A percentile compares a stretch with the other conserved stretches of the same genome.
These are phyloP conservation scores for Penicillium sp. DNA, from an alignment of 2,329 filamentous ascomycete species.

Conservation along the genomic window DNA sequence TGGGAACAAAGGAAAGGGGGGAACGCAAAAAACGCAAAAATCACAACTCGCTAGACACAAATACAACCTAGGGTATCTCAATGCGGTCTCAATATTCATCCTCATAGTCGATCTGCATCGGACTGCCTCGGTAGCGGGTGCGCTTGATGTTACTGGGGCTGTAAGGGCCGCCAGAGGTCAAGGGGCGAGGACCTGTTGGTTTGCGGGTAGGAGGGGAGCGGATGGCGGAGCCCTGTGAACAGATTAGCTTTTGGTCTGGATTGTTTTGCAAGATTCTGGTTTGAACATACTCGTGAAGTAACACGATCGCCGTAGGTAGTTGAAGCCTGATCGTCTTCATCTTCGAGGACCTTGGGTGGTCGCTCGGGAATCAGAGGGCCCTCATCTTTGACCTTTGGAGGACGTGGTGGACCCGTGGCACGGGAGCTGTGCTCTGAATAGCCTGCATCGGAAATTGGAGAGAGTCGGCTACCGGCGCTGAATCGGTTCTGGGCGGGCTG, in stretches of 20 bases:
- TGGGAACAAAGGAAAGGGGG: not conserved
- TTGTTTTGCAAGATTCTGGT: not conserved
- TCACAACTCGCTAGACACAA: slow-evolving; percentile 16
- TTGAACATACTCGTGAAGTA: slow-evolving; percentile 35
- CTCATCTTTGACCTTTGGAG: slow-evolving; percentile 57
- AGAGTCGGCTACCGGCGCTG: slow-evolving; percentile 42
- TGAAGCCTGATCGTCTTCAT: slow-evolving; percentile 26
- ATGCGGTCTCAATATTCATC: slow-evolving; percentile 31
- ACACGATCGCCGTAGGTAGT: slow-evolving; percentile 41
- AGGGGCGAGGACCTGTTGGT: slow-evolving; percentile 50
- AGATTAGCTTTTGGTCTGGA: slow-evolving; percentile 6
- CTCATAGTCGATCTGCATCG: slow-evolving; percentile 42
- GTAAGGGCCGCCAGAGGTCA: slow-evolving; percentile 39
- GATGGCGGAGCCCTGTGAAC: slow-evolving; percentile 31
- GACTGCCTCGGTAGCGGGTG: slow-evolving; percentile 42
- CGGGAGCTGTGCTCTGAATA: slow-evolving; percentile 45
- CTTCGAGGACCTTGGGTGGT: slow-evolving; percentile 40
- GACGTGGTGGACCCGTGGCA: slow-evolving; percentile 46
- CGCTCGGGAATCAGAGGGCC: slow-evolving; percentile 60
- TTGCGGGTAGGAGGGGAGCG: slow-evolving; percentile 42
- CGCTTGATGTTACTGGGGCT: slow-evolving; percentile 38
- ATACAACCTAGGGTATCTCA: slow-evolving; percentile 25
- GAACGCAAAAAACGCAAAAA: slow-evolving; percentile 6
- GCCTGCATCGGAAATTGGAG: slow-evolving; percentile 48
- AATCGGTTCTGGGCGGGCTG: slow-evolving; percentile 32